Conservation (phyloP, 306 rosid species). For the Abrus precatorius region DNA sequence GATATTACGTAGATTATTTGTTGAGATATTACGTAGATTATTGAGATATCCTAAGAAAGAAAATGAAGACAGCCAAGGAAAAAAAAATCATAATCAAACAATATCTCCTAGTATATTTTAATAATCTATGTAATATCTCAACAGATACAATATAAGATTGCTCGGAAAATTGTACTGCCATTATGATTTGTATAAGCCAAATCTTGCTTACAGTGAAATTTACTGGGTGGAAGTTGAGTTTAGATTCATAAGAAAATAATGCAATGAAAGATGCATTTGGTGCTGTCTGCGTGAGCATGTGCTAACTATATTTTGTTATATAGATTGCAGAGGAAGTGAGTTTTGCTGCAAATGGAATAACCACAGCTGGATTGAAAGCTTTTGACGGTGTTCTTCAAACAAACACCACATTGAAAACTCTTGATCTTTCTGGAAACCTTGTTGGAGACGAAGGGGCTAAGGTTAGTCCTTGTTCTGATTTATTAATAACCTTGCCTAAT, state of each 20-base stretch:
- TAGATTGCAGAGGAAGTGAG: constrained; percentile 92
- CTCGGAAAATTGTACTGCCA: constrained; percentile 24
- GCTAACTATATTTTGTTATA: constrained; percentile 38
- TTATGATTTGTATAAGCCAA: background rate
- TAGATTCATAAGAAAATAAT: constrained; percentile 30
- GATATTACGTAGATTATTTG: too few relatives aligned
- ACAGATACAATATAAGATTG: constrained; percentile 11
- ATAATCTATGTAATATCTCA: too few relatives aligned
- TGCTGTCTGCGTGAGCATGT: constrained; percentile 33
- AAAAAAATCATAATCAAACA: too few relatives aligned
- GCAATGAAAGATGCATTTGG: constrained; percentile 28
- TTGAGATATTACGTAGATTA: too few relatives aligned
- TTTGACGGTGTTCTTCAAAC: constrained; percentile 97
- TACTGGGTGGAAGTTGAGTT: constrained; percentile 21
- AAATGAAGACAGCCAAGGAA: too few relatives aligned
- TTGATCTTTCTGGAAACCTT: constrained; percentile 95
- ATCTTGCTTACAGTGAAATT: constrained; percentile 35
- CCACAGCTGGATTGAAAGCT: constrained; percentile 88
- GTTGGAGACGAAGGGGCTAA: constrained; percentile 95
- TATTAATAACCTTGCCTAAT: constrained; percentile 24
- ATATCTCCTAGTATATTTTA: too few relatives aligned
- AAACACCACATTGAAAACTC: constrained; percentile 80
- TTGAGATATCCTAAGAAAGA: too few relatives aligned
- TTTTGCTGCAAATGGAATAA: constrained; percentile 98
- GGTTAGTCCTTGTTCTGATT: constrained; percentile 59